Evolutionary conservation across 129 eudicot species (phyloP).

Genomic region (Chrysanthemum seticuspe): DNA sequence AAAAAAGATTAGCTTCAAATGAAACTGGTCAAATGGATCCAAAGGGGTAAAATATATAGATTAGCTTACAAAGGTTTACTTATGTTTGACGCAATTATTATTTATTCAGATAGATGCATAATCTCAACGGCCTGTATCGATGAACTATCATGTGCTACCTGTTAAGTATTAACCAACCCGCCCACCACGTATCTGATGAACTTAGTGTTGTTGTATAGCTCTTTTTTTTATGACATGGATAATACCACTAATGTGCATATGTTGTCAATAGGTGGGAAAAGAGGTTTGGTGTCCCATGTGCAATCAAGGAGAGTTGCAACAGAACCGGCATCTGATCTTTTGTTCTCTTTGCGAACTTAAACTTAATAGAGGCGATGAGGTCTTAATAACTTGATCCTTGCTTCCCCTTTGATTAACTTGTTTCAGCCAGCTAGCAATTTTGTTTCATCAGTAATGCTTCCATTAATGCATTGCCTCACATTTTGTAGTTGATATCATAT

Average conservation of each 20-base stretch:
- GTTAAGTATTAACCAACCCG: too few relatives aligned
- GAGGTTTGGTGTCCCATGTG: conserved; percentile 94
- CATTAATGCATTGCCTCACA: conserved; percentile 4
- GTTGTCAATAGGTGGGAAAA: conserved; percentile 41
- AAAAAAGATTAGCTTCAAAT: not conserved
- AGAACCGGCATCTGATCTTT: conserved; percentile 49
- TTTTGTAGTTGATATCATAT: conserved; percentile 15
- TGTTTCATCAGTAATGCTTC: conserved; percentile 2
- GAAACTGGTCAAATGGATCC: not conserved
- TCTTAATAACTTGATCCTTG: conserved; percentile 20
- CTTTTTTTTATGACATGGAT: too few relatives aligned
- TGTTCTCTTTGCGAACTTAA: conserved; percentile 66
- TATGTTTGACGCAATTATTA: too few relatives aligned
- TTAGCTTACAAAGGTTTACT: too few relatives aligned
- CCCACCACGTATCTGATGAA: too few relatives aligned
- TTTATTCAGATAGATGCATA: too few relatives aligned
- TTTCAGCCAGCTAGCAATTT: conserved; percentile 1
- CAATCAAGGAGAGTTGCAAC: conserved; percentile 72
- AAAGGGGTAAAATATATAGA: too few relatives aligned
- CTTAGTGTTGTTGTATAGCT: too few relatives aligned
- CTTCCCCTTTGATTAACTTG: conserved; percentile 1
- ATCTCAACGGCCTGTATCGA: too few relatives aligned
- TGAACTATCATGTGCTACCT: too few relatives aligned
- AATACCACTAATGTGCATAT: not conserved
- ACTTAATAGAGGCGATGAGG: conserved; percentile 76